Percentiles rank a stretch among this genome's conserved stretches.
Conservation (phyloP, 164 flowering plant species). For the Platanus orientalis region DNA sequence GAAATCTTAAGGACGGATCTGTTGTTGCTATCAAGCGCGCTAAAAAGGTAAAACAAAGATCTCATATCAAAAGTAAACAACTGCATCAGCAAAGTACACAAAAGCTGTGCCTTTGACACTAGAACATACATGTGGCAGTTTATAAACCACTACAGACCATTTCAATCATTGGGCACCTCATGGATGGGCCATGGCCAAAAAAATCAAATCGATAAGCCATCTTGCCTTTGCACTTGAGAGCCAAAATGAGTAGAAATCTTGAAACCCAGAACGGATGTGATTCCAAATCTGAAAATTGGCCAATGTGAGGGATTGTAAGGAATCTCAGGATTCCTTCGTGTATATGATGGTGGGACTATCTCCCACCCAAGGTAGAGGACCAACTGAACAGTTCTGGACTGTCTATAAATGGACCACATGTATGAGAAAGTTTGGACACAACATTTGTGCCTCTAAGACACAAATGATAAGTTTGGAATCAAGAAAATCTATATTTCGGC, state of each 20-base stretch:
- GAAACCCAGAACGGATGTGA: background rate
- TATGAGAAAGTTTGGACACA: background rate
- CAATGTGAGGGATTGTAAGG: background rate
- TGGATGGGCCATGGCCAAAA: background rate
- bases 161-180: background rate
- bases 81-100: background rate
- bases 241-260: background rate
- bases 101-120: background rate
- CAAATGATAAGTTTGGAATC: background rate
- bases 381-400: background rate
- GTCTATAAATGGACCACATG: background rate
- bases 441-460: background rate
- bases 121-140: background rate
- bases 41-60: slow-evolving; percentile 37
- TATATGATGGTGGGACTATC: background rate
- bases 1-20: slow-evolving; percentile 51
- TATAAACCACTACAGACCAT: background rate
- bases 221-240: background rate
- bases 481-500: background rate
- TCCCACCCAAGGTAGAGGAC: background rate
- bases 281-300: background rate
- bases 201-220: background rate
- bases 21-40: slow-evolving; percentile 70
- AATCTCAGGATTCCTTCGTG: background rate
- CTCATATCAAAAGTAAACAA: too few species aligned